These are phyloP conservation scores for Choricystis sp. DNA, from an alignment of 139 green algal genomes.

Conservation along the genomic window DNA sequence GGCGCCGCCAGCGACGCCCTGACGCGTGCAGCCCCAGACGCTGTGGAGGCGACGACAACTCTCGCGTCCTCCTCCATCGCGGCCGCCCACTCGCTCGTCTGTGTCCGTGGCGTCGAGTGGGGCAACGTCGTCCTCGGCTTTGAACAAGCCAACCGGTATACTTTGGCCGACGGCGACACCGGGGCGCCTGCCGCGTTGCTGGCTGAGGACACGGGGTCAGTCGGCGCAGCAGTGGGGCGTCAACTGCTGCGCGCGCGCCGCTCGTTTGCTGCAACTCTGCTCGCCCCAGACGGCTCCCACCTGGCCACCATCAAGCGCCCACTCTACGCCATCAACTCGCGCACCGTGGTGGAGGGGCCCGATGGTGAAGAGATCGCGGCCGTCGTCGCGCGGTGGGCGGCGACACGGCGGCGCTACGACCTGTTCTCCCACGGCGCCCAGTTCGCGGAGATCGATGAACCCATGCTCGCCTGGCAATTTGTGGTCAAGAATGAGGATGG, in stretches of 20 bases:
- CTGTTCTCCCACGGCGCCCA: conserved; percentile 41
- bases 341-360: conserved; percentile 31
- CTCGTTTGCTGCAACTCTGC: conserved; percentile 58
- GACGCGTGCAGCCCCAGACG: no score
- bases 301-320: conserved; percentile 43
- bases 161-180: conserved; percentile 42
- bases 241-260: conserved; percentile 58
- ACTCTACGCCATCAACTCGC: conserved; percentile 58
- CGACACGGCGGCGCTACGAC: conserved; percentile 59
- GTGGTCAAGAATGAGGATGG: conserved; percentile 50
- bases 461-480: conserved; percentile 80
- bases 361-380: conserved; percentile 37
- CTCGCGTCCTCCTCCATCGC: no score
- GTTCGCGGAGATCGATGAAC: conserved; percentile 48
- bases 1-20: no score
- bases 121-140: conserved; percentile 73
- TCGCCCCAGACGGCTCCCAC: conserved; percentile 36
- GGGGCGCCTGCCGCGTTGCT: conserved; percentile 36
- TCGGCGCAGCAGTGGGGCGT: conserved; percentile 51
- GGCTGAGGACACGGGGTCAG: conserved; percentile 43
- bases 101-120: conserved; percentile 4
- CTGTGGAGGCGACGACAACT: no score
- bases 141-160: conserved; percentile 60
- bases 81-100: no score
- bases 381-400: conserved; percentile 67